Conservation (phyloP, 257 asterid species). For the Solanum virginianum region DNA sequence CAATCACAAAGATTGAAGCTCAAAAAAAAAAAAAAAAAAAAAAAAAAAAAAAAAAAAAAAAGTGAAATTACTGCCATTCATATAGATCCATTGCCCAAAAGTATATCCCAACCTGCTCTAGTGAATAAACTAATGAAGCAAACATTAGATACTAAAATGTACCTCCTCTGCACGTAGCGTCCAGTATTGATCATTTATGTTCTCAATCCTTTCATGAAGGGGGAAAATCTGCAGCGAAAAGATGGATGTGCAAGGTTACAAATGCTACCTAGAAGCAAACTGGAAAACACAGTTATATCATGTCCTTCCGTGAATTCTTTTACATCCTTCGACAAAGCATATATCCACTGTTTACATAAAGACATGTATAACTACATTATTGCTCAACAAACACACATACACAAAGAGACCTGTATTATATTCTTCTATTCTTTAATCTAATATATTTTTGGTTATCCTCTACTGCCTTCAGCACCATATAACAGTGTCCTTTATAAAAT, state of each 20-base stretch:
- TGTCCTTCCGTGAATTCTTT: background rate
- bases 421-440: background rate
- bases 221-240: slow-evolving; percentile 50
- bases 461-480: background rate
- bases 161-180: slow-evolving; percentile 90
- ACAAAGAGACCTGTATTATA: background rate
- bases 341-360: background rate
- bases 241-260: background rate
- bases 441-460: background rate
- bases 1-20: background rate
- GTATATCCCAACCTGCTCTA: background rate
- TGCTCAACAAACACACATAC: background rate
- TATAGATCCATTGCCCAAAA: background rate
- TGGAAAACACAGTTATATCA: background rate
- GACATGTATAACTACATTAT: background rate
- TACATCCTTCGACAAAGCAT: background rate
- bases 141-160: background rate
- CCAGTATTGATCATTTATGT: slow-evolving; percentile 84
- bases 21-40: background rate
- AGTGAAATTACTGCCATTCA: background rate
- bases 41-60: background rate
- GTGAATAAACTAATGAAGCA: background rate
- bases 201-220: slow-evolving; percentile 66
- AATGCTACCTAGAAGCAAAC: background rate
- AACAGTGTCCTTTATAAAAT: background rate